Conservation (phyloP, 345 rosid species). For the Citrus australasica region DNA sequence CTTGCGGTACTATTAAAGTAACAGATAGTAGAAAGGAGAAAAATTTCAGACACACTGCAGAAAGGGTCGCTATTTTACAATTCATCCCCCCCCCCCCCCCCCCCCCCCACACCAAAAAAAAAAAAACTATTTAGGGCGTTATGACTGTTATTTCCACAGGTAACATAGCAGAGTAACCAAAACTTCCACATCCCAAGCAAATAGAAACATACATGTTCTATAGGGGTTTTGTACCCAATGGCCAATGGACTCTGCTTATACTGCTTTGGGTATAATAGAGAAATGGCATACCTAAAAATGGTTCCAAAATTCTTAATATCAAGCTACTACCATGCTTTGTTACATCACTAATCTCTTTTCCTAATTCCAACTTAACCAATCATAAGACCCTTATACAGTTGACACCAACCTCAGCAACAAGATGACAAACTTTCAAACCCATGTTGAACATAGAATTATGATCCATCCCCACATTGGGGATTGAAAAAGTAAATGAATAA, state of each 20-base stretch:
- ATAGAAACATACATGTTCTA: background rate
- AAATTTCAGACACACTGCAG: background rate
- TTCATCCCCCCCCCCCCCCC: too few species aligned
- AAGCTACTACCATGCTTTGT: background rate
- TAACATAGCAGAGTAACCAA: too few species aligned
- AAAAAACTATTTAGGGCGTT: too few species aligned
- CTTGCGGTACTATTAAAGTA: constrained; percentile 66
- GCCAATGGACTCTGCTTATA: background rate
- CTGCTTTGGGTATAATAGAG: background rate
- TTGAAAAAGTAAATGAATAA: background rate
- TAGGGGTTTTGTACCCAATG: background rate
- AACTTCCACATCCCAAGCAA: background rate
- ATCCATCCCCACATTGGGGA: background rate
- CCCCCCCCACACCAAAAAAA: too few species aligned
- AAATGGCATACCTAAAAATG: background rate
- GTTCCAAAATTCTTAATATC: background rate
- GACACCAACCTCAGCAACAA: background rate
- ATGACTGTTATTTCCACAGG: too few species aligned
- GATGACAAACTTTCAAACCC: background rate
- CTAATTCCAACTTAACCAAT: background rate
- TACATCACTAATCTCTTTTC: background rate
- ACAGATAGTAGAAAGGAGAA: background rate
- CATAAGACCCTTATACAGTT: background rate
- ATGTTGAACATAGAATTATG: background rate
- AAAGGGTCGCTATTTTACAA: background rate